phyloP scores from a whole-genome alignment of 2,329 filamentous ascomycete species.

The Diaporthe amygdali region DNA sequence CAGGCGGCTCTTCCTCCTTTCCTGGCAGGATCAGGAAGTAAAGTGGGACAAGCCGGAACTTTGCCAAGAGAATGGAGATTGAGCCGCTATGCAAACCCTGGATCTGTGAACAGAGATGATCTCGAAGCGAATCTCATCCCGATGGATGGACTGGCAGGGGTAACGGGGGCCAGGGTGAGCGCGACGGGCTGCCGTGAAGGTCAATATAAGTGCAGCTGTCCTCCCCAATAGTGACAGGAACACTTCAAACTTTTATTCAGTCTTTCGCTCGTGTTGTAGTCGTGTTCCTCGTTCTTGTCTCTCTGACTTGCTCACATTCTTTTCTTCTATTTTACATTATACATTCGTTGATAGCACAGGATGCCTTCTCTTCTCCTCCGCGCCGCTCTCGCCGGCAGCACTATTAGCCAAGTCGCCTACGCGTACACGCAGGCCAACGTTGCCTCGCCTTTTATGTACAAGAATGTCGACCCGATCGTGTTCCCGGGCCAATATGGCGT shows the following conservation, averaged over 20 bases:
- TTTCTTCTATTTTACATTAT: slow-evolving; percentile 1
- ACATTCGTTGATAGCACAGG: slow-evolving; percentile 5
- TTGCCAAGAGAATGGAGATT: slow-evolving; percentile 8
- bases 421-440: slow-evolving; percentile 33
- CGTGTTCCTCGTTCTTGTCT: neutral
- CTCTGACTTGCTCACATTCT: neutral
- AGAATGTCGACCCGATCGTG: slow-evolving; percentile 41
- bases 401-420: slow-evolving; percentile 17
- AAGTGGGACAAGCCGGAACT: neutral
- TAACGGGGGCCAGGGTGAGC: neutral
- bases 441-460: slow-evolving; percentile 35
- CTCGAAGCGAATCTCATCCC: slow-evolving; percentile 5
- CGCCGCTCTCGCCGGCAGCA: slow-evolving; percentile 6
- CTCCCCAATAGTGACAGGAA: neutral
- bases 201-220: slow-evolving; percentile 4
- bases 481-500: slow-evolving; percentile 36
- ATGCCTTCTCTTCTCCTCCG: slow-evolving; percentile 18
- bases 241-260: neutral
- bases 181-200: neutral
- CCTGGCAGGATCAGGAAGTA: slow-evolving; percentile 7
- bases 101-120: neutral
- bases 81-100: neutral
- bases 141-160: neutral
- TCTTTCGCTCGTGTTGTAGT: neutral
- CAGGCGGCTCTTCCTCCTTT: slow-evolving; percentile 3